Evolutionary conservation across 768 basidiomycete species (phyloP), one percentile per base, ranked within the genome.

Genomic region (Cystobasidiopsis lactophilus): DNA sequence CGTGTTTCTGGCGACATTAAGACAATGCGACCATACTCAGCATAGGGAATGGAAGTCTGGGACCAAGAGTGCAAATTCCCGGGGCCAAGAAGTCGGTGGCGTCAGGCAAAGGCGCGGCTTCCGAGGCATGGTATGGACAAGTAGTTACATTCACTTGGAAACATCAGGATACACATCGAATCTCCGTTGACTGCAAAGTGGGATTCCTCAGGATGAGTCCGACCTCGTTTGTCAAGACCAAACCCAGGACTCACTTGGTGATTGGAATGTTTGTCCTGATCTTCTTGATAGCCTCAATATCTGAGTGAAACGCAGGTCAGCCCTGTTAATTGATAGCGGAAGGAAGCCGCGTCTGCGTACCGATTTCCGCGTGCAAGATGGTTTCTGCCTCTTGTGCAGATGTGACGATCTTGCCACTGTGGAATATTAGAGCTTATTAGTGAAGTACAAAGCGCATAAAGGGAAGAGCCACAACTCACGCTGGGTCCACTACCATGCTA

Each of bases 401-500:
- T 1, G 67, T 73, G 2, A 89, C 63, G 19, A 86, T 73, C 49
- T 74, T 73, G 5, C 79, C 91, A 71, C 85, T 91, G 59, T 29
- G 37, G n/a, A n/a, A n/a, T n/a, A n/a, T n/a, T n/a, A n/a, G 46
- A n/a, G 40, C 21, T 40, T 23, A 43, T 45, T 19, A 45, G 23
- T 19, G 24, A 45, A 40, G 26, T 21, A 50, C 18, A 37, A 40
- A 45, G 24, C 16, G 29, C 31, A 14, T 7, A 48, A 43, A 24
- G 35, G 23, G n/a, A n/a, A n/a, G n/a, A n/a, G n/a, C n/a, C n/a
- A n/a, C n/a, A 3, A 70, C 79, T 66, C 66, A 85, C 82, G 79
- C 77, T 9, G 88, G 85, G 67, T 85, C 82, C n/a, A 88, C 78
- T 11, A 86, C 72, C 77, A 82, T 79, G 1, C 82, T 80, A 27